A percentile compares a stretch with the other conserved stretches of the same genome.
Conservation (phyloP, 208 protist genomes). For the Leishmania aethiopica region DNA sequence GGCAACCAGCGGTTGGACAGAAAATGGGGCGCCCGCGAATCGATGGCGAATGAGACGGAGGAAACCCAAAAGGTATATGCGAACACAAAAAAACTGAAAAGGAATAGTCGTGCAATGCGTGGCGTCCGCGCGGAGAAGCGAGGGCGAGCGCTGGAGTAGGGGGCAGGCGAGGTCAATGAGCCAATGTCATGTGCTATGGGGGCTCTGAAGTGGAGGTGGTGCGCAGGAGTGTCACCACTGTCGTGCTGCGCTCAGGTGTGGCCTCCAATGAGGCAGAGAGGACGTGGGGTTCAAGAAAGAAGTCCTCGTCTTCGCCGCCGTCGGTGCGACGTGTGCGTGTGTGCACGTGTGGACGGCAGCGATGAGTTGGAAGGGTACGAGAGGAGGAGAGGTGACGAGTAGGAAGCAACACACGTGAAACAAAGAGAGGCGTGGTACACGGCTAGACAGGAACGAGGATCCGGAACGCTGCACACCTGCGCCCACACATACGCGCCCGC, state of each 20-base stretch:
- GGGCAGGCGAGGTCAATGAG: background rate
- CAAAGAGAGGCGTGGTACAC: background rate
- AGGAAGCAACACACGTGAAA: background rate
- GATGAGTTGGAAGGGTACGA: background rate
- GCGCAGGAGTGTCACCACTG: background rate
- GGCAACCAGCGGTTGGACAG: too few species aligned
- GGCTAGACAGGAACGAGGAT: background rate
- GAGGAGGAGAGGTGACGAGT: background rate
- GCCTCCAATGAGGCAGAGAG: background rate
- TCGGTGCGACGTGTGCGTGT: background rate
- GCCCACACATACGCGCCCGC: background rate
- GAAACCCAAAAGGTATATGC: background rate
- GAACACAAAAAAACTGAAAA: background rate
- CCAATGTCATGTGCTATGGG: background rate
- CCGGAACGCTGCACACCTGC: background rate
- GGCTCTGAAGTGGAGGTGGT: background rate
- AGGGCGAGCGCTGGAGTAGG: background rate
- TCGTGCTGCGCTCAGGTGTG: background rate
- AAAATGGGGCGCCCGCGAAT: background rate
- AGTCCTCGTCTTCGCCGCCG: background rate
- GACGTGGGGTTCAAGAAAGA: background rate
- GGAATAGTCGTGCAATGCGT: background rate
- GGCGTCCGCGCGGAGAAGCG: background rate
- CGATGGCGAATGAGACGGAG: background rate
- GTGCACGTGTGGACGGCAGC: background rate